Base-by-base conservation (phyloP, 2,329 filamentous ascomycete species). In the Arthrocladium fulminans region DNA sequence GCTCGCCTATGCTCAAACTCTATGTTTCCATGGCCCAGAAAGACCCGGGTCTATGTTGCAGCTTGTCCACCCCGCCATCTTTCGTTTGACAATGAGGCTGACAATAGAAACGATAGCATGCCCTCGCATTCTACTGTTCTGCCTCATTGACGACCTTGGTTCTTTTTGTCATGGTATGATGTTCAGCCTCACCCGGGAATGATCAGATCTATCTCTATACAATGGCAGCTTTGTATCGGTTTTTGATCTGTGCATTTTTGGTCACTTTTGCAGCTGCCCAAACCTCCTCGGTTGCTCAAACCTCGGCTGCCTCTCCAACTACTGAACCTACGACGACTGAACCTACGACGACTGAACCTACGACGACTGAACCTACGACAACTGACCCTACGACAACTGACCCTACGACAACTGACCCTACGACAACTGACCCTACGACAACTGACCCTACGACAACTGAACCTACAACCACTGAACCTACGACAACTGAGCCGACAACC, bases 201-300 rank as follows among this genome's bases (percentile, higher is more conserved):
- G 13, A n/a, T 24, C 10, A 19, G 22, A 29, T 25, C 44, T 29
- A 15, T 38, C 7, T 32, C 34, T 32, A 47, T 27, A 27, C 34
- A 24, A 38, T 38, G 44, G 32, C 29, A 29, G n/a, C 29, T 23
- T 15, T 39, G 44, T 47, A 47, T 39, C 44, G 32, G 24, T 39
- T 39, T 20, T 27, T 47, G 32, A 24, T 47, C 15, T 17, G 17
- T 22, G 44, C 25, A 22, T 17, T 35, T 20, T 38, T 47, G 4
- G 24, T 27, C 15, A 13, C 13, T 19, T 22, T 45, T n/a, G 30
- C 29, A 6, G 27, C 29, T 15, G 42, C 42, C 15, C 42, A 45
- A 45, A 8, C 42, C 29, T 30, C 41, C 24, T 19, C 3, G 3
- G 25, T 19, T 17, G n/a, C 41, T 9, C 32, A 24, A 30, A 19